Conservation (phyloP, 495 filamentous ascomycete species). For the Opeltia flavorubescens region DNA sequence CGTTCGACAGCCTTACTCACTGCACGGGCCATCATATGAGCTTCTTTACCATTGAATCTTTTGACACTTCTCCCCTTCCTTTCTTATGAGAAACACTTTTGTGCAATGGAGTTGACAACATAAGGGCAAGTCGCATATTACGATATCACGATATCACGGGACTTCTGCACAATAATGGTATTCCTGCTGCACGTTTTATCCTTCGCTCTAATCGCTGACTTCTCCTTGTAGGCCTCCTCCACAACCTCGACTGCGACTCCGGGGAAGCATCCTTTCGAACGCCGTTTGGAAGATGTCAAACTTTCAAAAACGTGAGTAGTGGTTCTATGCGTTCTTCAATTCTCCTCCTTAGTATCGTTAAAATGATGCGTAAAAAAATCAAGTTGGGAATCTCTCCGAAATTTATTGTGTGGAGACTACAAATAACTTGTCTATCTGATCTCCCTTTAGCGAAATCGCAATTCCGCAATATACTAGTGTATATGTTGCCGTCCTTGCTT, state of each 20-base stretch:
- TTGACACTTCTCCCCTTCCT: too few relatives aligned
- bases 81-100: too few relatives aligned
- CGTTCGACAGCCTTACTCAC: too few relatives aligned
- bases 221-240: conserved; percentile 41
- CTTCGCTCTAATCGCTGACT: background rate
- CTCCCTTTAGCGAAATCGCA: conserved; percentile 7
- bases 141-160: too few relatives aligned
- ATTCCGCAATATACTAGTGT: too few relatives aligned
- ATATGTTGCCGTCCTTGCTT: conserved; percentile 17
- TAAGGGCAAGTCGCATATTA: too few relatives aligned
- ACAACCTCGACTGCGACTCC: conserved; percentile 52
- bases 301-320: conserved; percentile 71
- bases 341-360: conserved; percentile 9
- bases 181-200: background rate
- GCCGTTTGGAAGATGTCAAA: conserved; percentile 72
- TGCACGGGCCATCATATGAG: too few relatives aligned
- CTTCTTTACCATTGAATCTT: too few relatives aligned
- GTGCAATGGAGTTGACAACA: too few relatives aligned
- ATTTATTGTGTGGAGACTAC: conserved; percentile 67
- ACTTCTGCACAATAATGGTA: too few relatives aligned
- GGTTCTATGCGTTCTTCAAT: conserved; percentile 1
- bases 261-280: conserved; percentile 57
- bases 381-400: conserved; percentile 99
- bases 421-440: conserved; percentile 62
- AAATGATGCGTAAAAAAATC: conserved; percentile 68